Evolutionary conservation across 169 alveolate genomes (phyloP).

Genomic region (Plasmodium cynomolgi): DNA sequence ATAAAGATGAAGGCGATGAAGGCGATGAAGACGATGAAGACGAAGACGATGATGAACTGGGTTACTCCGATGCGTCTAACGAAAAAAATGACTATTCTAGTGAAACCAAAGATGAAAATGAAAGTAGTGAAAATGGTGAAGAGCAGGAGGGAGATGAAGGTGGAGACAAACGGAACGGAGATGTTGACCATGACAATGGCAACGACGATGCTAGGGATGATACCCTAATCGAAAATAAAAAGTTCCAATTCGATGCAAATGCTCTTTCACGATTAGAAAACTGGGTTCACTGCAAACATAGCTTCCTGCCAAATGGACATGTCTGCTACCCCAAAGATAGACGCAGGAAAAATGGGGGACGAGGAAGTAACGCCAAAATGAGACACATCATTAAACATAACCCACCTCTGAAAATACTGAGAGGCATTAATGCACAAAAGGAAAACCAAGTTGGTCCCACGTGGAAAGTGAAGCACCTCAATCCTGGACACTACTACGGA

Average conservation of each 20-base stretch:
- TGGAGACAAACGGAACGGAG: not conserved
- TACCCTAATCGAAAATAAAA: constrained; percentile 13
- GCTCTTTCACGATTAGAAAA: not conserved
- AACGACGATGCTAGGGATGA: constrained; percentile 9
- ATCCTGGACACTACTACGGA: constrained; percentile 51
- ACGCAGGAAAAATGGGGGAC: not conserved
- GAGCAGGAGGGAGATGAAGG: not conserved
- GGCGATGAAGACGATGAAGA: not conserved
- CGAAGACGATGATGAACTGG: not conserved
- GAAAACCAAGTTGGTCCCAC: not conserved
- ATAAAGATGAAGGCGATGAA: not conserved
- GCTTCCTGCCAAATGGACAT: constrained; percentile 57
- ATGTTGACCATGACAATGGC: not conserved
- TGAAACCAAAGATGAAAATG: constrained; percentile 11
- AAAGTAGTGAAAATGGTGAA: not conserved
- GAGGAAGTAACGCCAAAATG: not conserved
- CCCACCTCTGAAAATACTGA: constrained; percentile 34
- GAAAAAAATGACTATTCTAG: not conserved
- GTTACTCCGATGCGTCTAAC: not conserved
- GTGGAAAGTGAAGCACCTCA: constrained; percentile 50
- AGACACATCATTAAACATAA: constrained; percentile 1
- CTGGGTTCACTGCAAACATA: constrained; percentile 50
- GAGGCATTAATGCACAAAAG: constrained; percentile 18
- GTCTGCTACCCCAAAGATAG: constrained; percentile 16
- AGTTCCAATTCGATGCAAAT: constrained; percentile 30